Conservation (phyloP, 108 stramenopile species). For the Nitzschia sp. region DNA sequence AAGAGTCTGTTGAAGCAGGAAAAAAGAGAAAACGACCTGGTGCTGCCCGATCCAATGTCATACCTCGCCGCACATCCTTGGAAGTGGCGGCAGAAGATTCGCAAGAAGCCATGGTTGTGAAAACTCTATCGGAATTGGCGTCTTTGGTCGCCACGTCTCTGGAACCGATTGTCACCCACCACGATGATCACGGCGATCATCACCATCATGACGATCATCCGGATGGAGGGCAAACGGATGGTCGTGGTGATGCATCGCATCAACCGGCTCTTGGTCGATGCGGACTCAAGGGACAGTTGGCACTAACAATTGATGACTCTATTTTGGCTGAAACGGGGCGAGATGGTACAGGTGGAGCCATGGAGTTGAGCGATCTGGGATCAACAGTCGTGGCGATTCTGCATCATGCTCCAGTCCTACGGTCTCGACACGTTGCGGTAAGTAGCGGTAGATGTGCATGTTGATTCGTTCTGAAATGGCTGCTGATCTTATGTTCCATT, state of each 20-base stretch:
- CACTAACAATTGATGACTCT: constrained; percentile 38
- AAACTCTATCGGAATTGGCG: constrained; percentile 48
- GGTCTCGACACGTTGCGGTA: constrained; percentile 71
- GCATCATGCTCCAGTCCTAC: constrained; percentile 66
- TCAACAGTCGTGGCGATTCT: constrained; percentile 56
- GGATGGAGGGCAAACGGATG: not conserved
- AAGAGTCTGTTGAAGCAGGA: constrained; percentile 6
- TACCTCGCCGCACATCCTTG: constrained; percentile 27
- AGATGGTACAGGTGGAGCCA: constrained; percentile 16
- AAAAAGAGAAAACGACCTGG: not conserved
- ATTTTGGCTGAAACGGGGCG: constrained; percentile 35
- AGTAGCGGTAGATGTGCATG: constrained; percentile 30
- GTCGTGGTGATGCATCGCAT: not conserved
- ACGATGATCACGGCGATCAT: constrained; percentile 2
- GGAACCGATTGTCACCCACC: constrained; percentile 1
- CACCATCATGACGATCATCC: not conserved
- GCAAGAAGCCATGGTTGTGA: constrained; percentile 46
- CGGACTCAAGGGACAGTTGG: constrained; percentile 8
- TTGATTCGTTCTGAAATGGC: not conserved
- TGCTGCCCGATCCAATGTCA: not conserved
- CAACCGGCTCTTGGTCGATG: not conserved
- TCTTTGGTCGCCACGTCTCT: constrained; percentile 42
- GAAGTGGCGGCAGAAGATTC: constrained; percentile 54
- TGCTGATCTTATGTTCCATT: not conserved
- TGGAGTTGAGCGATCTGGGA: constrained; percentile 44